These are phyloP conservation scores for Coniochaeta prunicola DNA, from an alignment of 2,329 filamentous ascomycete genomes.

Conservation along the genomic window DNA sequence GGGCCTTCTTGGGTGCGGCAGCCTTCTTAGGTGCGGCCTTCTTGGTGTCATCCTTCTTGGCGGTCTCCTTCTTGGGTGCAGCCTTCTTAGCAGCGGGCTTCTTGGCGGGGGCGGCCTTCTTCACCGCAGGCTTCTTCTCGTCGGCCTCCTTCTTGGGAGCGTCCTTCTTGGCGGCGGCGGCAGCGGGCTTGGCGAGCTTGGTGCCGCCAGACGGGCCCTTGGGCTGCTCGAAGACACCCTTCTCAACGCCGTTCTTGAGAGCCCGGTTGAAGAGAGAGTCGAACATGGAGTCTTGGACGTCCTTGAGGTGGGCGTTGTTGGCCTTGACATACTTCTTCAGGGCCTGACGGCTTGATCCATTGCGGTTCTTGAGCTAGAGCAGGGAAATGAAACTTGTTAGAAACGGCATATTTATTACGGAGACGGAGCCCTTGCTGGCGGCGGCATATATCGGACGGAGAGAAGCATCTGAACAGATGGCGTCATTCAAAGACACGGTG, in stretches of 20 bases:
- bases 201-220: conserved; percentile 88
- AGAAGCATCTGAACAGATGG: not conserved
- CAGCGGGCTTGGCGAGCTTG: conserved; percentile 78
- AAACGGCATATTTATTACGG: conserved; percentile 5
- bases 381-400: conserved; percentile 29
- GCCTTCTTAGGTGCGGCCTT: conserved; percentile 20
- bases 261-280: conserved; percentile 79
- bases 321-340: conserved; percentile 55
- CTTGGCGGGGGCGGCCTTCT: conserved; percentile 22
- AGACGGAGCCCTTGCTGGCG: not conserved
- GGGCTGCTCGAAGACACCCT: conserved; percentile 79
- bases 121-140: conserved; percentile 23
- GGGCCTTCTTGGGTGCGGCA: conserved; percentile 8
- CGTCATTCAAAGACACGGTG: not conserved
- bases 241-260: conserved; percentile 74
- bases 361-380: conserved; percentile 53
- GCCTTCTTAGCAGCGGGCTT: conserved; percentile 55
- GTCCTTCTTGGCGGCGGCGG: conserved; percentile 23
- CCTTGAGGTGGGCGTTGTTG: conserved; percentile 38
- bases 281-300: conserved; percentile 47
- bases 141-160: conserved; percentile 22
- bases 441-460: not conserved
- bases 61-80: conserved; percentile 23
- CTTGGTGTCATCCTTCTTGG: conserved; percentile 20
- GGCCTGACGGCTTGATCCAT: conserved; percentile 52